Evolutionary conservation across 352 stramenopile genomes (phyloP), one percentile per base, ranked within the genome.

Genomic region (Globisporangium heterothallicum): DNA sequence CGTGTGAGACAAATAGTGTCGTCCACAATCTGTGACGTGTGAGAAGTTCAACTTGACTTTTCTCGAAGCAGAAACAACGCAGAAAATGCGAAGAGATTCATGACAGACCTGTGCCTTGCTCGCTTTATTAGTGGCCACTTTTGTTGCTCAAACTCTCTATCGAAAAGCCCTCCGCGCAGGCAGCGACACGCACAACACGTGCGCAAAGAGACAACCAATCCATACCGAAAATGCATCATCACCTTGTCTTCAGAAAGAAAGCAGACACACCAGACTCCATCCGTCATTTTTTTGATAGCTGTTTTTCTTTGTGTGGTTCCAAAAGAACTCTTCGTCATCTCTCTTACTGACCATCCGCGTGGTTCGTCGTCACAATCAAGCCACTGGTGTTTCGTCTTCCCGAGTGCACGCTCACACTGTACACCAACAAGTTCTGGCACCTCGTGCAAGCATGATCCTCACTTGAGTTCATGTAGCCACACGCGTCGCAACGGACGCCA

Each of bases 341-440:
- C 47, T 44, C 22, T 18, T 38, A 44, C 34, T 36, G 47, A 30
- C 25, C 24, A 40, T 56, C 49, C 14, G 49, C 49, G 27, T 56
- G 49, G 21, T 56, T 56, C 49, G 49, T 56, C 35, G 53, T 47
- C 44, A 62, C 26, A 19, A 88, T 63, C 22, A 88, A 57, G 13
- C 72, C 38, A 34, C 74, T 82, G 5, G 74, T 81, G 41, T 76
- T 80, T 54, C 77, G 67, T 29, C 67, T 63, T 2, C 74, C 77
- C n/a, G 77, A 88, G 58, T 88, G 77, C 32, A 88, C 70, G 44
- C n/a, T 68, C 19, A 88, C 64, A 52, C 74, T 86, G 64, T 86
- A 91, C 45, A 91, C 79, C 42, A 91, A 56, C 50, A 91, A 51
- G 30, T 64, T 76, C 22, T 77, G 70, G 55, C 79, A 91, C 26